phyloP scores from a whole-genome alignment of 768 basidiomycete genomes.

The Boletus eberwhitei region DNA sequence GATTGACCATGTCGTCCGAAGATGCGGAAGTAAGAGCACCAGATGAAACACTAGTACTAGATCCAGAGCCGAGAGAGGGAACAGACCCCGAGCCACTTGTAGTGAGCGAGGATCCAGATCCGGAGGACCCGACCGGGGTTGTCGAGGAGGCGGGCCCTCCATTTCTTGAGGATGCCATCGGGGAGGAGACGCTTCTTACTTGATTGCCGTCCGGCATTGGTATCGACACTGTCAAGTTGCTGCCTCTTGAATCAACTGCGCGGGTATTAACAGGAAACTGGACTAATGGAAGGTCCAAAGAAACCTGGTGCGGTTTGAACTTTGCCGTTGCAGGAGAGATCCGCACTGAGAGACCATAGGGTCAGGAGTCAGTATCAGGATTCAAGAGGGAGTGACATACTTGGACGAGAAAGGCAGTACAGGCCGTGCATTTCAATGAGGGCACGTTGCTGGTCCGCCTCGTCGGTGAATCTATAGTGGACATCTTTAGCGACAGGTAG shows the following conservation, averaged over 20 bases:
- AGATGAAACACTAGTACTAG: conserved; percentile 45
- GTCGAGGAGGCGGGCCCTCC: conserved; percentile 22
- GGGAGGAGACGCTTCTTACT: conserved; percentile 66
- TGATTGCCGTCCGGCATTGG: conserved; percentile 45
- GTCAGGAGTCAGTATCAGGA: conserved; percentile 15
- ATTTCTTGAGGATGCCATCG: conserved; percentile 45
- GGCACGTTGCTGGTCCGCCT: conserved; percentile 85
- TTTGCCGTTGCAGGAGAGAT: conserved; percentile 89
- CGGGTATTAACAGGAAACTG: conserved; percentile 37
- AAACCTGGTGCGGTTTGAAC: conserved; percentile 59
- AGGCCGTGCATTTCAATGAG: conserved; percentile 90
- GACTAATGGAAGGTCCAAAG: conserved; percentile 45
- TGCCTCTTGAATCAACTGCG: conserved; percentile 32
- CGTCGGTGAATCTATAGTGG: conserved; percentile 73
- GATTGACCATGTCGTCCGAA: conserved; percentile 52
- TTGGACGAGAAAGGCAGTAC: conserved; percentile 85
- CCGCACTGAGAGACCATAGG: conserved; percentile 59
- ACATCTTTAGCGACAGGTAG: conserved; percentile 4
- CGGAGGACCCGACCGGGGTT: conserved; percentile 38
- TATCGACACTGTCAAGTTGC: conserved; percentile 46
- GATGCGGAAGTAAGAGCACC: conserved; percentile 47
- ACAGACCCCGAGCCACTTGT: conserved; percentile 47
- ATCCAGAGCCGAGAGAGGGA: conserved; percentile 48
- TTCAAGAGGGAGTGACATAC: conserved; percentile 42
- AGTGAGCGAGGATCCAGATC: conserved; percentile 46